These are phyloP conservation scores for Syzygium grande DNA, from an alignment of 345 rosid genomes.

Conservation along the genomic window DNA sequence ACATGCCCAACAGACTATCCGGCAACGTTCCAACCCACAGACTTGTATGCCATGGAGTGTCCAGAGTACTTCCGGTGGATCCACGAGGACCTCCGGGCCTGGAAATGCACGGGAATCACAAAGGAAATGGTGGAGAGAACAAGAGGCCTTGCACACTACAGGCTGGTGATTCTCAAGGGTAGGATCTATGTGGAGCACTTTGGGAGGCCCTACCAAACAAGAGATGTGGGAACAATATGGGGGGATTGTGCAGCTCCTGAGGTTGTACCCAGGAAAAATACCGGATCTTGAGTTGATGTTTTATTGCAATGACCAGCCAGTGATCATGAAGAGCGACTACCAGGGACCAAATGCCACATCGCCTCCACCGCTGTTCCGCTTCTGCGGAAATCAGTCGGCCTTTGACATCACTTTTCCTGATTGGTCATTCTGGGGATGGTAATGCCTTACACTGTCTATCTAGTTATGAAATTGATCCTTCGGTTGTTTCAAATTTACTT, in stretches of 20 bases:
- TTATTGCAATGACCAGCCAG: slow-evolving; percentile 25
- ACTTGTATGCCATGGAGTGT: slow-evolving; percentile 6
- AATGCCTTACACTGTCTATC: background rate
- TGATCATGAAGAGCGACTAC: slow-evolving; percentile 17
- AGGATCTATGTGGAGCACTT: slow-evolving; percentile 29
- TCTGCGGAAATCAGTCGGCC: slow-evolving; percentile 33
- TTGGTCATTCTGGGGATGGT: slow-evolving; percentile 81
- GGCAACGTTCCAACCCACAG: background rate
- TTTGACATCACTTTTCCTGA: slow-evolving; percentile 45
- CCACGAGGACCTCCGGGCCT: slow-evolving; percentile 31
- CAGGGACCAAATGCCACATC: slow-evolving; percentile 6
- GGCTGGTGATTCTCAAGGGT: slow-evolving; percentile 31
- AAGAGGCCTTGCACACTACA: slow-evolving; percentile 23
- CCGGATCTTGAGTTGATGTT: slow-evolving; percentile 56
- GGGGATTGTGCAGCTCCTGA: slow-evolving; percentile 59
- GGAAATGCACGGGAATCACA: slow-evolving; percentile 39
- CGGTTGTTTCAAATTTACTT: background rate
- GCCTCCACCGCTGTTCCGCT: slow-evolving; percentile 51
- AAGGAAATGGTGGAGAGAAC: slow-evolving; percentile 39
- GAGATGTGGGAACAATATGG: slow-evolving; percentile 53
- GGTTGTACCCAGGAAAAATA: slow-evolving; percentile 47
- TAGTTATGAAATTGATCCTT: background rate
- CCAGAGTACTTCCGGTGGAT: slow-evolving; percentile 63
- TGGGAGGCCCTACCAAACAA: slow-evolving; percentile 25
- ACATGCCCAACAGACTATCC: background rate